These are phyloP conservation scores for Aspergillus pseudoviridinutans DNA, from an alignment of 2,329 filamentous ascomycete genomes.

Conservation along the genomic window DNA sequence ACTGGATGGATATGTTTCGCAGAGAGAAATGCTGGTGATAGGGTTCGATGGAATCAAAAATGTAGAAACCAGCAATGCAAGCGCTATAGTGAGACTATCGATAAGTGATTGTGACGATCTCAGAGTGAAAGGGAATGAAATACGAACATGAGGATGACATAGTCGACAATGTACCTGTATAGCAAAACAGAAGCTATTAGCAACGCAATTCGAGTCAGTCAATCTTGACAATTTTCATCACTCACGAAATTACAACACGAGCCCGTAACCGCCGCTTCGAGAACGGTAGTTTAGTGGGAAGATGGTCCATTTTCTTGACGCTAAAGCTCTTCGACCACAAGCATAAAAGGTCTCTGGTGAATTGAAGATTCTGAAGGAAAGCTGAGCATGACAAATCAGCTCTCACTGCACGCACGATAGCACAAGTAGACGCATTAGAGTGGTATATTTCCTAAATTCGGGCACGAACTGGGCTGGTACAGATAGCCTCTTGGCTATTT, in stretches of 20 bases:
- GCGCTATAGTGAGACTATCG: constrained; percentile 35
- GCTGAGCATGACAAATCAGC: not conserved
- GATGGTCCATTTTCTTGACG: constrained; percentile 20
- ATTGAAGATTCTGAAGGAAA: not conserved
- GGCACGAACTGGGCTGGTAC: not conserved
- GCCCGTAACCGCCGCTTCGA: constrained; percentile 50
- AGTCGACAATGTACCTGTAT: constrained; percentile 54
- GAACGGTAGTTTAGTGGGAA: constrained; percentile 48
- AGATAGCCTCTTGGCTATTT: not conserved
- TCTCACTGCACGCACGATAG: not conserved
- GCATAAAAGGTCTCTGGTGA: not conserved
- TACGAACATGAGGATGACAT: constrained; percentile 55
- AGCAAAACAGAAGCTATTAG: not conserved
- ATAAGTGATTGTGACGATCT: constrained; percentile 5
- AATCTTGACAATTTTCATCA: constrained; percentile 9
- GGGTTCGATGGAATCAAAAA: constrained; percentile 51
- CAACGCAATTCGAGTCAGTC: not conserved
- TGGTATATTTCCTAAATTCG: not conserved
- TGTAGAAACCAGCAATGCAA: constrained; percentile 49
- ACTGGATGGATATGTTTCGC: constrained; percentile 54
- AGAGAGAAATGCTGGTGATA: constrained; percentile 57
- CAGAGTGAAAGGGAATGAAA: not conserved
- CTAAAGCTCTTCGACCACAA: not conserved
- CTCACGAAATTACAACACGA: constrained; percentile 52
- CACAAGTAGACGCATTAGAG: not conserved